phyloP scores from a whole-genome alignment of 1,284 basidiomycete species.

The Somion occarium region DNA sequence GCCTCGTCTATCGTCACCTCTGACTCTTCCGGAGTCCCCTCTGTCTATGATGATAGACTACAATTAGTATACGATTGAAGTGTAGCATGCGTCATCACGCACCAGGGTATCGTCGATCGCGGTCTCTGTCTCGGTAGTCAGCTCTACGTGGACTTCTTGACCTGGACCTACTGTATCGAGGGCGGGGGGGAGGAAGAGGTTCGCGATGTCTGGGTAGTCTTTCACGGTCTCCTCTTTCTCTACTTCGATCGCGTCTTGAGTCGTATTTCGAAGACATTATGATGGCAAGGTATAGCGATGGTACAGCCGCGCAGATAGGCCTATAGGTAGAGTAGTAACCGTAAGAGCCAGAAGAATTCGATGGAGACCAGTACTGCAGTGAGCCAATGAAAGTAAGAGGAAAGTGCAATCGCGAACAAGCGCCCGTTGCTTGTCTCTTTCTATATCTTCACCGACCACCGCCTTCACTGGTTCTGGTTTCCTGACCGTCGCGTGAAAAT shows the following conservation, averaged over 20 bases:
- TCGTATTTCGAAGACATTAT: conserved; percentile 51
- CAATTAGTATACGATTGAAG: background rate
- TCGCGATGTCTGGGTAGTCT: conserved; percentile 46
- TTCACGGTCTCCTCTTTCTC: conserved; percentile 65
- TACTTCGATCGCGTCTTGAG: conserved; percentile 58
- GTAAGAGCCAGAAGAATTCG: too few species aligned
- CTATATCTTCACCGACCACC: too few species aligned
- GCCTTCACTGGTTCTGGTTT: too few species aligned
- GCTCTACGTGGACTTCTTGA: conserved; percentile 63
- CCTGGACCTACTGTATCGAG: conserved; percentile 46
- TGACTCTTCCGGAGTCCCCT: conserved; percentile 27
- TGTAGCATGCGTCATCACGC: background rate
- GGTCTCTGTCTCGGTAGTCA: conserved; percentile 29
- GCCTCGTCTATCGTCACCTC: conserved; percentile 35
- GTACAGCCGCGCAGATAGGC: too few species aligned
- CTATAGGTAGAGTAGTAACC: too few species aligned
- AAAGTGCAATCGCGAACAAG: too few species aligned
- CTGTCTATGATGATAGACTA: conserved; percentile 18
- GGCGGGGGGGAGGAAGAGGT: conserved; percentile 42
- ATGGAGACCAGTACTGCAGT: too few species aligned
- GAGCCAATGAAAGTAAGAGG: too few species aligned
- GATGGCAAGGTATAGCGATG: too few species aligned
- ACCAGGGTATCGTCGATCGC: conserved; percentile 32
- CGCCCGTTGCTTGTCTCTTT: too few species aligned
- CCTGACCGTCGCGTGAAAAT: too few species aligned